Percentiles rank a stretch among this genome's conserved stretches.
Evolutionary conservation across 441 rosid species (phyloP).

Genomic region (Erodium texanum): DNA sequence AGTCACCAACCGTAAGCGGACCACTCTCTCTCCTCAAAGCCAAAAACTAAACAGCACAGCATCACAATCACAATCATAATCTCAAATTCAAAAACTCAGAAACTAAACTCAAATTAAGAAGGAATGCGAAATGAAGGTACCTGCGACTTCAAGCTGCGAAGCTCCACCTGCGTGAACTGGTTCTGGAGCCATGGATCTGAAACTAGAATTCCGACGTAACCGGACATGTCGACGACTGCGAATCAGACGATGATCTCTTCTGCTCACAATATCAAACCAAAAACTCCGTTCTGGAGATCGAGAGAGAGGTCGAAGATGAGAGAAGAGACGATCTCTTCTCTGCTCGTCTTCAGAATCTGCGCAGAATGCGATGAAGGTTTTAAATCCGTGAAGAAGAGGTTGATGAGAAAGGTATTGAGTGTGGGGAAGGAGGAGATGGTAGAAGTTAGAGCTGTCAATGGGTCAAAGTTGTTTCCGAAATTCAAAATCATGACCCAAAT

Average conservation of each 20-base stretch:
- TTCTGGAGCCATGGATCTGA: constrained; percentile 98
- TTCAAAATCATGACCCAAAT: neutral
- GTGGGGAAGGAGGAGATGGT: neutral
- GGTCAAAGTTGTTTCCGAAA: neutral
- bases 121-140: constrained; percentile 24
- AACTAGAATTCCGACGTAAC: constrained; percentile 74
- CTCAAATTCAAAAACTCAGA: neutral
- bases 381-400: neutral
- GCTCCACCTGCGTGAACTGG: constrained; percentile 98
- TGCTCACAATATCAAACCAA: neutral
- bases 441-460: neutral
- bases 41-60: constrained; percentile 39
- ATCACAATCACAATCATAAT: neutral
- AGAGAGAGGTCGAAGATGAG: neutral
- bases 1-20: constrained; percentile 68
- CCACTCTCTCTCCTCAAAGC: constrained; percentile 91
- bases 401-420: neutral
- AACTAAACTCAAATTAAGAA: constrained; percentile 3
- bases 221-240: neutral
- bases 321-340: constrained; percentile 1
- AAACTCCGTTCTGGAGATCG: neutral
- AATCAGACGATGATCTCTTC: neutral
- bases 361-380: neutral
- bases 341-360: neutral
- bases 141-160: constrained; percentile 85